Conservation (phyloP, 768 basidiomycete genomes). For the Rossbeevera mucosa region DNA sequence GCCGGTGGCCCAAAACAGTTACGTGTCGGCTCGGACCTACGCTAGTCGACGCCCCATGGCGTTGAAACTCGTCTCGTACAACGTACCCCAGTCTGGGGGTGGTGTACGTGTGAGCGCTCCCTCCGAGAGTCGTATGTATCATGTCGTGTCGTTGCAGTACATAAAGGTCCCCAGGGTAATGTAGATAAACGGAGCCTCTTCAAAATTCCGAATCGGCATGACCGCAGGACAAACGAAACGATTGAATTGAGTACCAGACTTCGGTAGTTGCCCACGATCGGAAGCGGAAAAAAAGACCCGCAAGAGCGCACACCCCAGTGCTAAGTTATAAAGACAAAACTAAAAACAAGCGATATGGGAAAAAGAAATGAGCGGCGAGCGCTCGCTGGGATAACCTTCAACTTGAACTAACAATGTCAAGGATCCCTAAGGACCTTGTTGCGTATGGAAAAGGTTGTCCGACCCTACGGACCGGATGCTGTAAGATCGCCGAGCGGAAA, state of each 20-base stretch:
- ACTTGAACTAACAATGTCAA: not conserved
- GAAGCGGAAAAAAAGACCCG: not conserved
- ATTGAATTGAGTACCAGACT: constrained; percentile 6
- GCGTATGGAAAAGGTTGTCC: constrained; percentile 5
- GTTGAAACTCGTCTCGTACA: not conserved
- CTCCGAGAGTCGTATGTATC: not conserved
- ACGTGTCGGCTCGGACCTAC: not conserved
- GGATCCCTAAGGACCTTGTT: not conserved
- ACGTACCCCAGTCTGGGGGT: not conserved
- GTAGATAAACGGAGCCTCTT: not conserved
- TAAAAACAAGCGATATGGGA: constrained; percentile 13
- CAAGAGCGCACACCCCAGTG: no score
- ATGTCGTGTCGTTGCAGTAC: not conserved
- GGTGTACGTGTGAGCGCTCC: not conserved
- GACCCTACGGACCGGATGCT: not conserved
- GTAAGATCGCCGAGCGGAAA: not conserved
- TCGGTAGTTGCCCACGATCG: not conserved
- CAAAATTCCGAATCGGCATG: not conserved
- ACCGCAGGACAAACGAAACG: not conserved
- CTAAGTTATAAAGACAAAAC: not conserved
- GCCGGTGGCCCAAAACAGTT: not conserved
- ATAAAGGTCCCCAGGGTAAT: not conserved
- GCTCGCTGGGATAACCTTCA: not conserved
- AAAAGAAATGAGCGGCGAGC: not conserved
- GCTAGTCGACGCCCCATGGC: not conserved